Evolutionary conservation across 805 yeast species (phyloP).

Genomic region (Schwanniomyces polymorphus): DNA sequence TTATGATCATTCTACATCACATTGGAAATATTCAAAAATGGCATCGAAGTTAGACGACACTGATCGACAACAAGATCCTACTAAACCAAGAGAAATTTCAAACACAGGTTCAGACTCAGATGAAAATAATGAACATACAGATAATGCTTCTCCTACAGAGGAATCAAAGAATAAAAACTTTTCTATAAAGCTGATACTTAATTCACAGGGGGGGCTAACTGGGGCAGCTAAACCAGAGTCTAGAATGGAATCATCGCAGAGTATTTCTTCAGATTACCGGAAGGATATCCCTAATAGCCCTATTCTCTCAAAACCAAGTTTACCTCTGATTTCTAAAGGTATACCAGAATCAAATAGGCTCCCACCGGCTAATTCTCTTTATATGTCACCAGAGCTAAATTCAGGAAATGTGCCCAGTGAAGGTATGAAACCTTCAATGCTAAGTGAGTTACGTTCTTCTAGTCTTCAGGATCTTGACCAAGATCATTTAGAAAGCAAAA

Average conservation of each 20-base stretch:
- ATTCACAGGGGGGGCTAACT: not conserved
- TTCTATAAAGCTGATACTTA: conserved; percentile 4
- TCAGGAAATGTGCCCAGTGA: not conserved
- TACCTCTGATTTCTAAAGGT: not conserved
- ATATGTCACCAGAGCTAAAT: not conserved
- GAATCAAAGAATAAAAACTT: not conserved
- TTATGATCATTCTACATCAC: not conserved
- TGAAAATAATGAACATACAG: not conserved
- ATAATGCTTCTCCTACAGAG: not conserved
- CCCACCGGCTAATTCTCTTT: not conserved
- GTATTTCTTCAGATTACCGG: not conserved
- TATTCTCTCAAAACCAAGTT: not conserved
- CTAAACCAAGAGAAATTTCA: not conserved
- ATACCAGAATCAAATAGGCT: not conserved
- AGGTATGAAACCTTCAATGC: not conserved
- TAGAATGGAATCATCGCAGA: not conserved
- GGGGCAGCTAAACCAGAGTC: not conserved
- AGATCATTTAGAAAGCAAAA: conserved; percentile 15
- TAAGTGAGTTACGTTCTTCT: not conserved
- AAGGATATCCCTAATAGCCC: not conserved
- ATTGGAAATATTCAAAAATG: not conserved
- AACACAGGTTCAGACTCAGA: not conserved
- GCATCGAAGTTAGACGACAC: not conserved
- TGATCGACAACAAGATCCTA: not conserved
- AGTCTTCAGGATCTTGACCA: not conserved